Evolutionary conservation across 805 yeast genomes (phyloP).

Genomic region (Ascoidea asiatica): DNA sequence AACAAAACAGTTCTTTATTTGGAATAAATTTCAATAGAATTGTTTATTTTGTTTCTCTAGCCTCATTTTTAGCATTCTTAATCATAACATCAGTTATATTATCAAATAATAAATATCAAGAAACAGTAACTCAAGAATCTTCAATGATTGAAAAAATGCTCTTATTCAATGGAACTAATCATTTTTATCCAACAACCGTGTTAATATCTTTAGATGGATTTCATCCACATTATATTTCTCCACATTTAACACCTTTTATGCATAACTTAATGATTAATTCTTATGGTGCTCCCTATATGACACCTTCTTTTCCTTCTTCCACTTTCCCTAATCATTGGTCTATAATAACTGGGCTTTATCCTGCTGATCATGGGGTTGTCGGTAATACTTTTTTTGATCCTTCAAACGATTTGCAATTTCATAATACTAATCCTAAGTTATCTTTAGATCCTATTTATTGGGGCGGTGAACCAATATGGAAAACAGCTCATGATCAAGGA

Average conservation of each 20-base stretch:
- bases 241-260: conserved; percentile 55
- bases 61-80: conserved; percentile 2
- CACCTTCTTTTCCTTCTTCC: conserved; percentile 77
- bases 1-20: not conserved
- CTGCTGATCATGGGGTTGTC: conserved; percentile 76
- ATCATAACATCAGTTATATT: conserved; percentile 3
- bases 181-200: conserved; percentile 68
- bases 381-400: conserved; percentile 75
- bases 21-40: not conserved
- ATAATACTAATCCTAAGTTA: conserved; percentile 40
- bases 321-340: conserved; percentile 93
- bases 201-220: conserved; percentile 78
- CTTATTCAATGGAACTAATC: conserved; percentile 49
- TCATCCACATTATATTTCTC: conserved; percentile 75
- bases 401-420: conserved; percentile 35
- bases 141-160: conserved; percentile 12
- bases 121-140: not conserved
- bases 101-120: conserved; percentile 5
- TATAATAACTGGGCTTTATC: conserved; percentile 72
- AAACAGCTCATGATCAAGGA: conserved; percentile 52
- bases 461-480: conserved; percentile 91
- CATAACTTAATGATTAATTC: conserved; percentile 38
- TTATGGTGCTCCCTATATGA: conserved; percentile 69
- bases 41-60: not conserved
- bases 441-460: conserved; percentile 55